Conservation (phyloP, 2,329 filamentous ascomycete species). For the Daldinia sp. region DNA sequence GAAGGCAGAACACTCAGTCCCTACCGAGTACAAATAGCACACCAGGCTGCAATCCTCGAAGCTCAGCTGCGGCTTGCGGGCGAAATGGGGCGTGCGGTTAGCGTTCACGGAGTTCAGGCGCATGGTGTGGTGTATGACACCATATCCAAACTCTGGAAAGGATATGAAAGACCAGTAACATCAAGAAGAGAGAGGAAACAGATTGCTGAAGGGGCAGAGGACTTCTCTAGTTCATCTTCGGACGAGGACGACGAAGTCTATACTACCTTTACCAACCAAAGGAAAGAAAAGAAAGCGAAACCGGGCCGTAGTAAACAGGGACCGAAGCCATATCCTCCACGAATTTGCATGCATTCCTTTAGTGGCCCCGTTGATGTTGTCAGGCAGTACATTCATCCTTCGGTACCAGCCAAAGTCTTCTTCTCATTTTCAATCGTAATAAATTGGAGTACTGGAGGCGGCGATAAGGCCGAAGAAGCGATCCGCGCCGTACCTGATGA, state of each 20-base stretch:
- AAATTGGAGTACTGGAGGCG: slow-evolving; percentile 73
- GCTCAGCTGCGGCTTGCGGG: slow-evolving; percentile 80
- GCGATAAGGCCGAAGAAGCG: slow-evolving; percentile 68
- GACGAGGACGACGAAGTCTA: slow-evolving; percentile 54
- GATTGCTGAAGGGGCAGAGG: slow-evolving; percentile 62
- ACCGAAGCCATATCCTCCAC: slow-evolving; percentile 79
- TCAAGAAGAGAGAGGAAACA: slow-evolving; percentile 69
- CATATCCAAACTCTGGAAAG: slow-evolving; percentile 75
- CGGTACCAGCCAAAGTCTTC: slow-evolving; percentile 81
- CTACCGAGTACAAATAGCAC: slow-evolving; percentile 74
- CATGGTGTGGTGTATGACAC: slow-evolving; percentile 78
- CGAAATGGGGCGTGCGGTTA: slow-evolving; percentile 73
- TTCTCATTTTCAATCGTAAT: slow-evolving; percentile 90
- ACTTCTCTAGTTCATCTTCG: slow-evolving; percentile 57
- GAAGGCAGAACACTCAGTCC: slow-evolving; percentile 77
- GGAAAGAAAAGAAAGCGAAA: slow-evolving; percentile 26
- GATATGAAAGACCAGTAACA: slow-evolving; percentile 71
- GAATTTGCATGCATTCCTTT: slow-evolving; percentile 95
- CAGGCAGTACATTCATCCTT: slow-evolving; percentile 79
- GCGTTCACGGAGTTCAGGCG: slow-evolving; percentile 80
- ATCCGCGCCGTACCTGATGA: slow-evolving; percentile 81
- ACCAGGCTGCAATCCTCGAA: slow-evolving; percentile 75
- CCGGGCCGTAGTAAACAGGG: slow-evolving; percentile 31
- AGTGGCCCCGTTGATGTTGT: slow-evolving; percentile 81
- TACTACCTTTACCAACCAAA: slow-evolving; percentile 22